These are phyloP conservation scores for Pseudocercospora macadamiae DNA, from an alignment of 2,329 filamentous ascomycete species.

Conservation along the genomic window DNA sequence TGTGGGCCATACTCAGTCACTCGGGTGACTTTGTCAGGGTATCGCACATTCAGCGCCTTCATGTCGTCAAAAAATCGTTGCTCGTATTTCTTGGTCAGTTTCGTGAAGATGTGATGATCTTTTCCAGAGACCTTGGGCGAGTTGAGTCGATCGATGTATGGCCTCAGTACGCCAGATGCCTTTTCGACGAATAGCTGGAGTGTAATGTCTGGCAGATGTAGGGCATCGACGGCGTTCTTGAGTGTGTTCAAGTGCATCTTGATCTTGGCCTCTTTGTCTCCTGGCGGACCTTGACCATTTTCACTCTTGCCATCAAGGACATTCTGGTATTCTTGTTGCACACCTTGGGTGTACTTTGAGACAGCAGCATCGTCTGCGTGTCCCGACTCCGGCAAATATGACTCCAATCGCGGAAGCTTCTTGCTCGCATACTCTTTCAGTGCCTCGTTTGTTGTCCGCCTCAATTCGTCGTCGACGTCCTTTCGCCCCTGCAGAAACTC, in stretches of 20 bases:
- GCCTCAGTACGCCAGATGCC: constrained; percentile 71
- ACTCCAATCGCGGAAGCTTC: constrained; percentile 31
- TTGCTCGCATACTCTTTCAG: constrained; percentile 65
- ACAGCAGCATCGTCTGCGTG: constrained; percentile 4
- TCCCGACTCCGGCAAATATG: background rate
- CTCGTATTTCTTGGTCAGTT: constrained; percentile 84
- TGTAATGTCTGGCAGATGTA: constrained; percentile 39
- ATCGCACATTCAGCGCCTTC: constrained; percentile 79
- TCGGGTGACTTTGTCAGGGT: constrained; percentile 78
- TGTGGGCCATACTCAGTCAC: constrained; percentile 92
- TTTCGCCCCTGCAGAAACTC: constrained; percentile 64
- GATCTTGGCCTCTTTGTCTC: constrained; percentile 81
- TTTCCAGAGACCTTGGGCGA: constrained; percentile 60
- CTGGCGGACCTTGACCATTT: constrained; percentile 55
- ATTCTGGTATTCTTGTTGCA: constrained; percentile 56
- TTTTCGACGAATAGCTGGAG: constrained; percentile 56
- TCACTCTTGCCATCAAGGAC: constrained; percentile 59
- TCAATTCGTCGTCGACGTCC: constrained; percentile 48
- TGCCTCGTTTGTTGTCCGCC: constrained; percentile 54
- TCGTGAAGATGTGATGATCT: constrained; percentile 79
- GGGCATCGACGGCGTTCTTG: constrained; percentile 56
- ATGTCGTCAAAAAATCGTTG: constrained; percentile 87
- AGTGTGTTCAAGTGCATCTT: constrained; percentile 82
- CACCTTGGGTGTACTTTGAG: constrained; percentile 49
- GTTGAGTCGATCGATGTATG: constrained; percentile 73